phyloP scores from a whole-genome alignment of 2,329 filamentous ascomycete genomes.

The Alternaria arbusti region DNA sequence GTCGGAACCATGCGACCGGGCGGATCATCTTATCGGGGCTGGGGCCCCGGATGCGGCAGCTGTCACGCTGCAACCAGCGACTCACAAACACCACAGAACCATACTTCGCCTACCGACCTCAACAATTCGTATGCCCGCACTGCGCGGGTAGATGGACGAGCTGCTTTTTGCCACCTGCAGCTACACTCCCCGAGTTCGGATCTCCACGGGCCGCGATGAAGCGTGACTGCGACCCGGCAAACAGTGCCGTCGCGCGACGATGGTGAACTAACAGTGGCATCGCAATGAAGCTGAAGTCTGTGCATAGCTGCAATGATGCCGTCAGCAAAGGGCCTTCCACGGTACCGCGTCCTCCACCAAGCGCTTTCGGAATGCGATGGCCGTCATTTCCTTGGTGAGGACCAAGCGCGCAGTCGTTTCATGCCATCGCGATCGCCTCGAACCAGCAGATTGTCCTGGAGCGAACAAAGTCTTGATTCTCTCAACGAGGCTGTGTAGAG shows the following conservation, averaged over 20 bases:
- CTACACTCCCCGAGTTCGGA: neutral
- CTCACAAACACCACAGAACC: neutral
- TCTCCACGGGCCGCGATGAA: conserved; percentile 7
- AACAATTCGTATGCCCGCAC: neutral
- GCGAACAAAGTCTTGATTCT: neutral
- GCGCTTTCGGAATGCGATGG: neutral
- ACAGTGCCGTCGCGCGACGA: neutral
- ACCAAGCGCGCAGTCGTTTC: conserved; percentile 2
- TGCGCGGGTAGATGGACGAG: neutral
- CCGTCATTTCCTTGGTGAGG: neutral
- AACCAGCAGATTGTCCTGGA: neutral
- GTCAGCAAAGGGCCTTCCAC: neutral
- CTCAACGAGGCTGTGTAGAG: conserved; percentile 12
- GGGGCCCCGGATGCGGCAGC: conserved; percentile 2
- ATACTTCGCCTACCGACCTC: neutral
- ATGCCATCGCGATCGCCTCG: neutral
- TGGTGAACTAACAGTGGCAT: neutral
- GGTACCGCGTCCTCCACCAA: neutral
- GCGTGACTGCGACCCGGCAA: neutral
- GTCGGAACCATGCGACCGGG: neutral
- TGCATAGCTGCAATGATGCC: neutral
- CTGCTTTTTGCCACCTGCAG: neutral
- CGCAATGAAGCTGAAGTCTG: neutral
- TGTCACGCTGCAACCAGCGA: neutral
- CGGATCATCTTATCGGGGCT: conserved; percentile 1